Conservation (phyloP, 2,329 filamentous ascomycete species). For the Monilinia aucupariae region DNA sequence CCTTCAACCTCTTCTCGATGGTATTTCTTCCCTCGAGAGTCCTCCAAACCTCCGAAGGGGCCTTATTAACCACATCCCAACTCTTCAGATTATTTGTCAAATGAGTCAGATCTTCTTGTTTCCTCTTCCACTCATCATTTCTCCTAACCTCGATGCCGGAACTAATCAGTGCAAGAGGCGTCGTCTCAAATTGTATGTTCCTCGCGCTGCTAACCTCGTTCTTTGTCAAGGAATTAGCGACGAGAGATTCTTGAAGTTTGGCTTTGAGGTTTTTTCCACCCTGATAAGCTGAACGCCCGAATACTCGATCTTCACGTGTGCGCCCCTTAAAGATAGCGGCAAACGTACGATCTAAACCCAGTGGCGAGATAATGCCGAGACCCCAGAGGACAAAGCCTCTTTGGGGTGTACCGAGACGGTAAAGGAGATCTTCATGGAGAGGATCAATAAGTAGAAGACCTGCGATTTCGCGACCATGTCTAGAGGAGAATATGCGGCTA, state of each 20-base stretch:
- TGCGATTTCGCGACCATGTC: constrained; percentile 67
- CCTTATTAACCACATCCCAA: constrained; percentile 84
- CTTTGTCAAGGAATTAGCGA: constrained; percentile 76
- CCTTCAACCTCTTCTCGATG: constrained; percentile 72
- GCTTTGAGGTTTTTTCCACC: constrained; percentile 80
- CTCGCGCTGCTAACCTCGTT: constrained; percentile 75
- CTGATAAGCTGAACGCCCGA: constrained; percentile 73
- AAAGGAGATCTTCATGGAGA: constrained; percentile 79
- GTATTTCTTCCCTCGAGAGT: constrained; percentile 64
- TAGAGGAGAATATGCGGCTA: constrained; percentile 82
- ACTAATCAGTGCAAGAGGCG: constrained; percentile 74
- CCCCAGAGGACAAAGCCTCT: constrained; percentile 84
- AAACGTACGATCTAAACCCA: constrained; percentile 74
- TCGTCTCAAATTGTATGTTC: constrained; percentile 70
- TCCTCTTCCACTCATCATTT: constrained; percentile 70
- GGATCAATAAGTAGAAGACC: constrained; percentile 84
- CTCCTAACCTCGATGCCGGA: constrained; percentile 66
- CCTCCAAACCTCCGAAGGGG: constrained; percentile 82
- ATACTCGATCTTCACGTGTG: constrained; percentile 75
- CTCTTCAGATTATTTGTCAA: constrained; percentile 71
- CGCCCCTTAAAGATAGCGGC: constrained; percentile 80
- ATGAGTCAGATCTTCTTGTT: constrained; percentile 76
- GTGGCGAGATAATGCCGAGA: constrained; percentile 76
- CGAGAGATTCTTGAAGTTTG: constrained; percentile 86
- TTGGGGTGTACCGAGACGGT: constrained; percentile 57